These are phyloP conservation scores for Groenewaldozyma auringiensis DNA, from an alignment of 1,139 yeast genomes.

Conservation along the genomic window DNA sequence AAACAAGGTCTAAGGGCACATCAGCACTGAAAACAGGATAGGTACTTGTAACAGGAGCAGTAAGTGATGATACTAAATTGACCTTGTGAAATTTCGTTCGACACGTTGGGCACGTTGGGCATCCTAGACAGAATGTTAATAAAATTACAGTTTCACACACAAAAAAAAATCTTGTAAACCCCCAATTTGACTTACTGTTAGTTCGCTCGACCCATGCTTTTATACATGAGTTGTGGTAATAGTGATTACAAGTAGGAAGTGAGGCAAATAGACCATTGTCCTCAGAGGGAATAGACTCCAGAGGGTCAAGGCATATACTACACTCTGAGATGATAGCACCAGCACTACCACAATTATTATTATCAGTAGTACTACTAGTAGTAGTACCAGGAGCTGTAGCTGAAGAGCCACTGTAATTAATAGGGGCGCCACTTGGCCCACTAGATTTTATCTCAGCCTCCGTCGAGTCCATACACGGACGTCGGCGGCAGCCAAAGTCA, in stretches of 20 bases:
- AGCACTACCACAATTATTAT: background rate
- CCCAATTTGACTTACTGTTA: slow-evolving; percentile 31
- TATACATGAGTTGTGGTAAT: slow-evolving; percentile 44
- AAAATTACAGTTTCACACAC: background rate
- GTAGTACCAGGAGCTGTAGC: background rate
- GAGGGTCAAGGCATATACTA: slow-evolving; percentile 22
- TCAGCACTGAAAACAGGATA: background rate
- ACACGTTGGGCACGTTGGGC: slow-evolving; percentile 44
- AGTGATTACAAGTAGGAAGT: slow-evolving; percentile 34
- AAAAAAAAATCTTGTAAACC: background rate
- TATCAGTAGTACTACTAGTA: background rate
- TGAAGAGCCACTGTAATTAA: too few relatives aligned
- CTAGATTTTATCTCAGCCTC: too few relatives aligned
- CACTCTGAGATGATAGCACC: too few relatives aligned
- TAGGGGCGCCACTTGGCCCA: too few relatives aligned
- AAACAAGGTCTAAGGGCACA: background rate
- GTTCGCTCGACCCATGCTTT: slow-evolving; percentile 45
- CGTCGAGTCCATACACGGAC: too few relatives aligned
- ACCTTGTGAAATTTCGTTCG: slow-evolving; percentile 31
- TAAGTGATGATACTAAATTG: slow-evolving; percentile 10
- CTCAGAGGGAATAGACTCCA: slow-evolving; percentile 7
- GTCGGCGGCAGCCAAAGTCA: too few relatives aligned
- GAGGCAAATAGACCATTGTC: slow-evolving; percentile 9
- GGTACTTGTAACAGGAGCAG: background rate
- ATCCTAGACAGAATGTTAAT: slow-evolving; percentile 11